Evolutionary conservation across 2,329 filamentous ascomycete genomes (phyloP), one percentile per base, ranked within the genome.

Genomic region (Diaporthe amygdali): DNA sequence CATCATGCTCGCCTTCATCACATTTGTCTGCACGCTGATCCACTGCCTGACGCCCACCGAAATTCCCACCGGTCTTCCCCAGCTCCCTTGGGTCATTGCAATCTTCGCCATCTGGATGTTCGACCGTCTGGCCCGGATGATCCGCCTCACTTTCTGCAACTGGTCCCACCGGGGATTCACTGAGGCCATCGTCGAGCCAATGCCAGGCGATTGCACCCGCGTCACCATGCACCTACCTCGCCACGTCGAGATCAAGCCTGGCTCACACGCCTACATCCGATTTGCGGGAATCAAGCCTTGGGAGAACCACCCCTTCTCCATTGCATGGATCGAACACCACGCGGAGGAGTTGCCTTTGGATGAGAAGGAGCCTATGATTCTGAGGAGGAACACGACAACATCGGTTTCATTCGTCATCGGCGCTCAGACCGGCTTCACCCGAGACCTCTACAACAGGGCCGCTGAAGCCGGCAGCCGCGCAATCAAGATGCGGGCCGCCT

Each of bases 381-480:
- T 73, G 56, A 54, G 55, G 34, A 76, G 81, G 66, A 79, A 80
- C 5, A 76, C 81, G 68, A 84, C 81, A 5, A 90, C 88, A 0
- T 83, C 84, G 25, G 89, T 97, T 72, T 95, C 93, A 0, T 94
- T 98, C 76, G 87, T 98, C 76, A 92, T 98, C 75, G 94, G 94
- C 73, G 94, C 95, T 34, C 93, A 96, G 72, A 95, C 93, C 0
- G 96, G 96, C 37, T 92, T 97, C 83, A 98, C 96, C 9, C 90
- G 94, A 77, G 91, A 91, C 76, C 89, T 98, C 3, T 97, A 90
- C 84, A 85, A 93, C 76, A 90, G 87, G 71, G 94, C 93, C 8
- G 84, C 86, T 70, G 81, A 83, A 37, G 82, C 85, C 25, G 84
- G 85, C n/a, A 81, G 82, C 30, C 85, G 84, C 39, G 86, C 86